Conservation (phyloP, 345 rosid genomes). For the Salix arbutifolia region DNA sequence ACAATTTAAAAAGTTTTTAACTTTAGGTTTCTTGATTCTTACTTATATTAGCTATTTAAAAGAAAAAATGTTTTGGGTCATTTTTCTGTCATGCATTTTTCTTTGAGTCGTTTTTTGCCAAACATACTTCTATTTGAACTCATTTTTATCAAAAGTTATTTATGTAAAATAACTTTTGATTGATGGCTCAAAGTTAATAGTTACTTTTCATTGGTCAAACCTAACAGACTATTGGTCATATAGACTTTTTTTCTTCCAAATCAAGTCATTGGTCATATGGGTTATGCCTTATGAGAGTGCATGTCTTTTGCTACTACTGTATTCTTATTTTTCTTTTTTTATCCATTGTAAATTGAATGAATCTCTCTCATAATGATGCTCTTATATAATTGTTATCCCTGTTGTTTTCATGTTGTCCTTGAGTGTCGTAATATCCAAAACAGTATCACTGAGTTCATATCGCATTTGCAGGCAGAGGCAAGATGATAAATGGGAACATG, state of each 20-base stretch:
- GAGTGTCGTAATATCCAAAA: neutral
- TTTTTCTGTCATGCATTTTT: neutral
- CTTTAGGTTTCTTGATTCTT: neutral
- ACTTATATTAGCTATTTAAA: neutral
- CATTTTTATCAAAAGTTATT: neutral
- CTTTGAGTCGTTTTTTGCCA: neutral
- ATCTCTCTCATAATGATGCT: neutral
- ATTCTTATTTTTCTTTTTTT: neutral
- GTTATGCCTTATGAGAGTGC: neutral
- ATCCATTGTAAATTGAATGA: neutral
- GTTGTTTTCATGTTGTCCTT: neutral
- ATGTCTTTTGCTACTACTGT: neutral
- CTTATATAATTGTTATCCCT: neutral
- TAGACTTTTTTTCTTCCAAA: neutral
- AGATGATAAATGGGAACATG: constrained; percentile 99
- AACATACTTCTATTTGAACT: neutral
- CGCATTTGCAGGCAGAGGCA: constrained; percentile 78
- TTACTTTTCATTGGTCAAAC: neutral
- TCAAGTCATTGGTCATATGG: neutral
- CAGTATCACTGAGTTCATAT: constrained; percentile 1
- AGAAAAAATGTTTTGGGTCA: neutral
- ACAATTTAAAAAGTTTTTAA: neutral
- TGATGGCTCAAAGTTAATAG: neutral
- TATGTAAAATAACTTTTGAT: no score
- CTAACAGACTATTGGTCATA: neutral